These are phyloP conservation scores for Colletotrichum sp. DNA, from an alignment of 2,329 filamentous ascomycete genomes.

Conservation along the genomic window DNA sequence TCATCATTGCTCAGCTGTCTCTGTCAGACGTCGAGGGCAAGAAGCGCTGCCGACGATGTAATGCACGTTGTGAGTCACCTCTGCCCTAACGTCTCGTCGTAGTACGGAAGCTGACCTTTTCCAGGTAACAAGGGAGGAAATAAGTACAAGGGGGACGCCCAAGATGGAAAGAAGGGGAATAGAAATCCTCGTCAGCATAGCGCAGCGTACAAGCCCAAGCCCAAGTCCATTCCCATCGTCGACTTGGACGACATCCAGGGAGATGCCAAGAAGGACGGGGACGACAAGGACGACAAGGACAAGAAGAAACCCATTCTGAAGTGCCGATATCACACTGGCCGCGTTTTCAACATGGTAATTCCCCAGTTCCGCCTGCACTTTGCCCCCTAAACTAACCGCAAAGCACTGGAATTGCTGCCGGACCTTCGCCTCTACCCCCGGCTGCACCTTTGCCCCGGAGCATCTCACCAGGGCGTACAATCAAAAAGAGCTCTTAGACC, in stretches of 20 bases:
- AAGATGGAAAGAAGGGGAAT: neutral
- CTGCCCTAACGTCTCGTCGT: neutral
- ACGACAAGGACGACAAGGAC: neutral
- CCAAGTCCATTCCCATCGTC: neutral
- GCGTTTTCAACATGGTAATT: constrained; percentile 30
- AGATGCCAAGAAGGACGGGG: neutral
- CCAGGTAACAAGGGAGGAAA: neutral
- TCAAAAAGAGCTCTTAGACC: constrained; percentile 26
- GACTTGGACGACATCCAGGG: neutral
- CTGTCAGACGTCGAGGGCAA: constrained; percentile 32
- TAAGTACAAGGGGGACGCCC: neutral
- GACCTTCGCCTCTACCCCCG: constrained; percentile 22
- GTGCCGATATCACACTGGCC: constrained; percentile 34
- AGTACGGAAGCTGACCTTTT: neutral
- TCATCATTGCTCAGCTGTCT: constrained; percentile 29
- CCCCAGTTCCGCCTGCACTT: neutral
- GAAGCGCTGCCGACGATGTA: constrained; percentile 32
- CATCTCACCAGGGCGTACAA: constrained; percentile 28
- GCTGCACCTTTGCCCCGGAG: constrained; percentile 29
- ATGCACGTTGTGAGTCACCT: constrained; percentile 16
- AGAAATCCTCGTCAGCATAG: neutral
- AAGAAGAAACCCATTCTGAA: constrained; percentile 19
- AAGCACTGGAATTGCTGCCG: constrained; percentile 37
- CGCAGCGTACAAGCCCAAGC: neutral
- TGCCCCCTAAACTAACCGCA: neutral